A percentile compares a stretch with the other conserved stretches of the same genome.
Evolutionary conservation across 2,329 filamentous ascomycete species (phyloP).

Genomic region (Aspergillus costaricaensis): DNA sequence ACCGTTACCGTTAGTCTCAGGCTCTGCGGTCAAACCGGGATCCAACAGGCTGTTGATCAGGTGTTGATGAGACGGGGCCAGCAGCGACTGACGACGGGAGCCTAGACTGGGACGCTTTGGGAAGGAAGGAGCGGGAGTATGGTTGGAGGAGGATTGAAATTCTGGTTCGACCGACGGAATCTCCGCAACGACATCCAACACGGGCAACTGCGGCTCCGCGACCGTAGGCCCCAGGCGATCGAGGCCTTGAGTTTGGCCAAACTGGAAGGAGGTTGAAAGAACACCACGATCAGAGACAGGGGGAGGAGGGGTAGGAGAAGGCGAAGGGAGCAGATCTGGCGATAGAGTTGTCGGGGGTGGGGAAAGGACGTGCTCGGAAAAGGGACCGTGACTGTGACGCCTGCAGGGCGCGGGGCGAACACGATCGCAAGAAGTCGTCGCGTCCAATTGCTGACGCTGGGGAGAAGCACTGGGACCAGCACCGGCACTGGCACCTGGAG

Average conservation of each 20-base stretch:
- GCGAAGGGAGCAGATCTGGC: conserved; percentile 21
- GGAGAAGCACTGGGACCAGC: background rate
- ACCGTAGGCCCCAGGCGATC: conserved; percentile 17
- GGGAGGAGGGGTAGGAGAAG: conserved; percentile 21
- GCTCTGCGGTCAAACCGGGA: conserved; percentile 24
- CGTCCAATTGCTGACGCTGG: background rate
- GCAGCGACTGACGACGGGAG: conserved; percentile 43
- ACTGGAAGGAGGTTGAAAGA: conserved; percentile 25
- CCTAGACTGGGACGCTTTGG: conserved; percentile 38
- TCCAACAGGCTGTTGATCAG: conserved; percentile 40
- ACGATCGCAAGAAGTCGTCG: conserved; percentile 14
- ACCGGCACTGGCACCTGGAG: background rate
- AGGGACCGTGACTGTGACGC: conserved; percentile 16
- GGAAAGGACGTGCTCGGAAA: conserved; percentile 24
- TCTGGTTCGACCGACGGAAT: conserved; percentile 17
- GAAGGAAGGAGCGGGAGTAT: conserved; percentile 19
- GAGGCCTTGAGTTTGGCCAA: conserved; percentile 20
- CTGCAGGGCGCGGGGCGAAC: conserved; percentile 12
- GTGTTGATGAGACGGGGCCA: conserved; percentile 42
- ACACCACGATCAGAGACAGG: conserved; percentile 26
- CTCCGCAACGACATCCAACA: conserved; percentile 34
- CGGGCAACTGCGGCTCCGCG: conserved; percentile 26
- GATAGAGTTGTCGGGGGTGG: conserved; percentile 28
- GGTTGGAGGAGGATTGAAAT: conserved; percentile 12
- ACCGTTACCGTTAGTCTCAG: conserved; percentile 24